Evolutionary conservation across 148 eudicot genomes (phyloP).

Genomic region (Dysphania ambrosioides): DNA sequence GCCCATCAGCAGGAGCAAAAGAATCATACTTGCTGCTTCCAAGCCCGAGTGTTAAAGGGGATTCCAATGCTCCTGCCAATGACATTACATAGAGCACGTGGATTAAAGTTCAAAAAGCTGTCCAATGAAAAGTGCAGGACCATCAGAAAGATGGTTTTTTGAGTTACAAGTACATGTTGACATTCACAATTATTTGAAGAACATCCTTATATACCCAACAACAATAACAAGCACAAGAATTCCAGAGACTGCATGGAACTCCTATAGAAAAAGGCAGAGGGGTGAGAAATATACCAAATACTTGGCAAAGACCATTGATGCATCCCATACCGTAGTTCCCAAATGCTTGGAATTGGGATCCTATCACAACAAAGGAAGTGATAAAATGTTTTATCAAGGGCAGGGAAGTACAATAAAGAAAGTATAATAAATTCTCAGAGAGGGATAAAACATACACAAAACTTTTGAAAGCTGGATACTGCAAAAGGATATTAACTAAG

Average conservation of each 20-base stretch:
- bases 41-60: no score
- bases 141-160: background rate
- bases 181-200: background rate
- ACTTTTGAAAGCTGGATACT: background rate
- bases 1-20: no score
- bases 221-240: constrained; percentile 5
- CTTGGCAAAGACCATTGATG: constrained; percentile 90
- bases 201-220: background rate
- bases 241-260: background rate
- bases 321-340: constrained; percentile 98
- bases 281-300: constrained; percentile 55
- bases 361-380: constrained; percentile 33
- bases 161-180: background rate
- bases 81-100: background rate
- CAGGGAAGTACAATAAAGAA: background rate
- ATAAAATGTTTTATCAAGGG: constrained; percentile 2
- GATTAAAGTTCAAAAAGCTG: background rate
- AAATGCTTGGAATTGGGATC: constrained; percentile 97
- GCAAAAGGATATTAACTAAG: background rate
- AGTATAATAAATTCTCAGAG: background rate
- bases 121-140: background rate
- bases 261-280: background rate
- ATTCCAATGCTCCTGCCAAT: no score
- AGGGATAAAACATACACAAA: background rate
- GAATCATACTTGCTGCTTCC: no score